Evolutionary conservation across 2,329 filamentous ascomycete genomes (phyloP).

Genomic region (Gnomoniopsis smithogilvyi): DNA sequence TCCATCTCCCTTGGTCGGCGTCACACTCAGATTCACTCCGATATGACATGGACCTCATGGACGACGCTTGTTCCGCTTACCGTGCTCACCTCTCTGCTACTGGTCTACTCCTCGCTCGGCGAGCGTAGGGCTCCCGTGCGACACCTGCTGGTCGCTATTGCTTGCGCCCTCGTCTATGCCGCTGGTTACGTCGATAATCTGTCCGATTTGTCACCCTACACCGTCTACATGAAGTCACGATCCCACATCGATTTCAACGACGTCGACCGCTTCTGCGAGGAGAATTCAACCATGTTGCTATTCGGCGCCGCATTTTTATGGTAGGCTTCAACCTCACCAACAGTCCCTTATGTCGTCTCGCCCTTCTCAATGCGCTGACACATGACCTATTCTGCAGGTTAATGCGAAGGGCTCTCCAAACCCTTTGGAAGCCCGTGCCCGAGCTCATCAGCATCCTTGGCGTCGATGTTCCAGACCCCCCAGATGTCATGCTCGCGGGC

Average conservation of each 20-base stretch:
- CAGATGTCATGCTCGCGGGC: conserved; percentile 84
- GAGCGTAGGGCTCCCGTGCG: conserved; percentile 40
- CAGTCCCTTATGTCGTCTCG: not conserved
- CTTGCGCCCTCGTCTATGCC: conserved; percentile 38
- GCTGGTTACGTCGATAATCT: conserved; percentile 38
- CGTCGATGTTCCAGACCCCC: conserved; percentile 87
- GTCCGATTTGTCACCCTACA: conserved; percentile 33
- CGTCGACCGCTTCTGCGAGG: conserved; percentile 43
- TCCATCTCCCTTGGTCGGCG: conserved; percentile 23
- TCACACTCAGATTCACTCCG: conserved; percentile 32
- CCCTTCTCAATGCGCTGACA: conserved; percentile 12
- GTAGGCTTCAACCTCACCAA: conserved; percentile 32
- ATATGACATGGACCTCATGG: conserved; percentile 50
- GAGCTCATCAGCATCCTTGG: conserved; percentile 88
- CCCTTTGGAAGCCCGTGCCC: conserved; percentile 85
- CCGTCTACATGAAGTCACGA: conserved; percentile 33
- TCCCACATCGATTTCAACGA: conserved; percentile 43
- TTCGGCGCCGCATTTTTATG: conserved; percentile 51
- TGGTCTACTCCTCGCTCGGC: conserved; percentile 40
- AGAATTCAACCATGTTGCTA: conserved; percentile 53
- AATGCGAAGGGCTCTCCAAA: conserved; percentile 80
- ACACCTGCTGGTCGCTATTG: conserved; percentile 38
- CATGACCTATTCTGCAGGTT: conserved; percentile 54
- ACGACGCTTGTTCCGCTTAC: conserved; percentile 41
- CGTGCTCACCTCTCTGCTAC: conserved; percentile 38